Conservation (phyloP, 805 yeast species). For the Candida tallmaniae region DNA sequence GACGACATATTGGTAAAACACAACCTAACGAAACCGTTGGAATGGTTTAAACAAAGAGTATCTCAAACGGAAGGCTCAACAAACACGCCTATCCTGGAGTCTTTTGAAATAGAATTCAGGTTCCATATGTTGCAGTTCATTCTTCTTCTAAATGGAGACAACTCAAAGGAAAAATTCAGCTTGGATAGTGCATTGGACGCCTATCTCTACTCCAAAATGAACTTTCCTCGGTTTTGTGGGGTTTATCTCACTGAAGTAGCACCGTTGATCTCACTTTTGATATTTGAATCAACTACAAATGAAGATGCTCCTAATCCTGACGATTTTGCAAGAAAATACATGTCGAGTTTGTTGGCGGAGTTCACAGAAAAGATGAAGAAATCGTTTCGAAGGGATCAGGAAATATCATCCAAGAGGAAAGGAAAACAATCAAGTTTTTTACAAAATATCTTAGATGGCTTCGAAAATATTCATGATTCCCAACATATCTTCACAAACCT, state of each 20-base stretch:
- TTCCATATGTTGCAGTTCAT: slow-evolving; percentile 37
- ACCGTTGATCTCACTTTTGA: slow-evolving; percentile 29
- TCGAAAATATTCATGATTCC: slow-evolving; percentile 23
- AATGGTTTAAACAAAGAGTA: slow-evolving; percentile 28
- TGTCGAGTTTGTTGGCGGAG: slow-evolving; percentile 16
- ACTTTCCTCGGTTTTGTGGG: slow-evolving; percentile 29
- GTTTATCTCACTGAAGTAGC: slow-evolving; percentile 30
- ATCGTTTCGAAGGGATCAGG: slow-evolving; percentile 12
- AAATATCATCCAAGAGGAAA: slow-evolving; percentile 13
- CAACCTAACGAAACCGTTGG: slow-evolving; percentile 26
- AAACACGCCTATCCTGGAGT: too few relatives aligned
- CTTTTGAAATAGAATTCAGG: slow-evolving; percentile 36
- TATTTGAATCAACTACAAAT: slow-evolving; percentile 10
- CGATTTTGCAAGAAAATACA: slow-evolving; percentile 14
- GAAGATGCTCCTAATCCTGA: slow-evolving; percentile 9
- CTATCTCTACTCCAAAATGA: slow-evolving; percentile 32
- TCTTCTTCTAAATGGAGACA: slow-evolving; percentile 22
- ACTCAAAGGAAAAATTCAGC: slow-evolving; percentile 7
- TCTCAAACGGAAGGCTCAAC: slow-evolving; percentile 13
- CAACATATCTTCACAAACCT: slow-evolving; percentile 29
- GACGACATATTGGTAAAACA: slow-evolving; percentile 28
- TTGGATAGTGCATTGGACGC: slow-evolving; percentile 28
- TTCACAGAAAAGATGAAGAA: slow-evolving; percentile 21
- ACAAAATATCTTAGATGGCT: slow-evolving; percentile 25
- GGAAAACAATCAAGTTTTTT: slow-evolving; percentile 25